A percentile compares a stretch with the other conserved stretches of the same genome.
Conservation (phyloP, 225 moss, liverwort and hornwort species). For the Sphagnum contortum region DNA sequence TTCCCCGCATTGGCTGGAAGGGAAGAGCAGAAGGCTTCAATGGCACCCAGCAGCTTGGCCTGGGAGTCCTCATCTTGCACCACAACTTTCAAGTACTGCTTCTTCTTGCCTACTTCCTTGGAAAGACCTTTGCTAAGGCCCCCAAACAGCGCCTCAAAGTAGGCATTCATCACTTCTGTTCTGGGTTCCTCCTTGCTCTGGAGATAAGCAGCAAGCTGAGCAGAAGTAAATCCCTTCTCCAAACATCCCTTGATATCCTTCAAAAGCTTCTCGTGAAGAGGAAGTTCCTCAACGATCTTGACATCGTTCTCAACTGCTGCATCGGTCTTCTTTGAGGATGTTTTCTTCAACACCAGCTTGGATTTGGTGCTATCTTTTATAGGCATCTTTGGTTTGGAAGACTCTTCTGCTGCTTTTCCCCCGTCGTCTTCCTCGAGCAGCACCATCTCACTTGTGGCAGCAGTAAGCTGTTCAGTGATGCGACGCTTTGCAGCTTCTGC, state of each 20-base stretch:
- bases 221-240: slow-evolving; percentile 56
- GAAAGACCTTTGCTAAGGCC: slow-evolving; percentile 74
- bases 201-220: slow-evolving; percentile 42
- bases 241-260: slow-evolving; percentile 61
- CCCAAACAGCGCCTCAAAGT: slow-evolving; percentile 70
- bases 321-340: slow-evolving; percentile 63
- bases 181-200: slow-evolving; percentile 34
- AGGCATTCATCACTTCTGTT: slow-evolving; percentile 61
- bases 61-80: slow-evolving; percentile 57
- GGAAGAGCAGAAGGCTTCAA: slow-evolving; percentile 48
- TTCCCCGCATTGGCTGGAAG: slow-evolving; percentile 66
- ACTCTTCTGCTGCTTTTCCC: slow-evolving; percentile 33
- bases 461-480: slow-evolving; percentile 9
- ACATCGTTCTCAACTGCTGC: slow-evolving; percentile 19
- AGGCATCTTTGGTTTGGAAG: slow-evolving; percentile 39
- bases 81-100: slow-evolving; percentile 37
- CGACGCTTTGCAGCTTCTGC: slow-evolving; percentile 9
- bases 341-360: slow-evolving; percentile 51
- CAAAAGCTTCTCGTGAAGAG: slow-evolving; percentile 44
- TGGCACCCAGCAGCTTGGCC: slow-evolving; percentile 41
- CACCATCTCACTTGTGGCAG: slow-evolving; percentile 11
- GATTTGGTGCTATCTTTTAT: slow-evolving; percentile 33
- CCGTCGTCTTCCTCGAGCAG: slow-evolving; percentile 19
- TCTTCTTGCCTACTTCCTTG: slow-evolving; percentile 72
- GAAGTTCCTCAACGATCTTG: slow-evolving; percentile 39